A percentile compares a stretch with the other conserved stretches of the same genome.
These are phyloP conservation scores for Sporothrix brasiliensis DNA, from an alignment of 2,329 filamentous ascomycete species.

Conservation along the genomic window DNA sequence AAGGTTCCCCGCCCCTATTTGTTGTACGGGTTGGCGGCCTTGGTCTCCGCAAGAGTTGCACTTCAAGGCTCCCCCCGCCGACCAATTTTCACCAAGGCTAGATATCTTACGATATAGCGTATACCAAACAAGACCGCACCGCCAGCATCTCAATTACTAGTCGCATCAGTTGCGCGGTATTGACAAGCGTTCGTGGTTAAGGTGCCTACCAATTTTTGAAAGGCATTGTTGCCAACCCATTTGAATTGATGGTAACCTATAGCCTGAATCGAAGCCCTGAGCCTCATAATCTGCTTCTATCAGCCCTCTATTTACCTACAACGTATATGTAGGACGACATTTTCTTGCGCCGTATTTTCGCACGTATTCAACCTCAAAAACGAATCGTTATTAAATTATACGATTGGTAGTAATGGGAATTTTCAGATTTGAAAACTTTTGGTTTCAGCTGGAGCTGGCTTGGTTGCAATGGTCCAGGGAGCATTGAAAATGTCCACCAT, in stretches of 20 bases:
- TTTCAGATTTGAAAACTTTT: too few species aligned
- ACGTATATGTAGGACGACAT: too few species aligned
- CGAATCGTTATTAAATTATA: too few species aligned
- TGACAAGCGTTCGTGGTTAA: neutral
- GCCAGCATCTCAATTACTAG: neutral
- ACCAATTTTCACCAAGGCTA: neutral
- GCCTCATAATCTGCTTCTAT: neutral
- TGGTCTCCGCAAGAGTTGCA: neutral
- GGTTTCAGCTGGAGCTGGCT: too few species aligned
- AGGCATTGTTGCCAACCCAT: neutral
- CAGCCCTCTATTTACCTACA: neutral
- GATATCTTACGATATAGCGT: neutral
- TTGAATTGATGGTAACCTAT: neutral
- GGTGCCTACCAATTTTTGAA: neutral
- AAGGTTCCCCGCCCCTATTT: neutral
- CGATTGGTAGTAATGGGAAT: too few species aligned
- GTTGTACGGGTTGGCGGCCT: neutral
- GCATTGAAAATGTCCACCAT: too few species aligned
- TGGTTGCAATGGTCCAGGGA: too few species aligned
- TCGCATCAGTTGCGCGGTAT: neutral
- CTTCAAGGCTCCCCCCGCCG: neutral
- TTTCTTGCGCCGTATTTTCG: too few species aligned
- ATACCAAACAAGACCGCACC: neutral
- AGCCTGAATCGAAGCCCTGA: neutral
- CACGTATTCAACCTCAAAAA: too few species aligned